A percentile compares a stretch with the other conserved stretches of the same genome.
These are phyloP conservation scores for Vachellia pachyceras DNA, from an alignment of 306 rosid genomes.

Conservation along the genomic window DNA sequence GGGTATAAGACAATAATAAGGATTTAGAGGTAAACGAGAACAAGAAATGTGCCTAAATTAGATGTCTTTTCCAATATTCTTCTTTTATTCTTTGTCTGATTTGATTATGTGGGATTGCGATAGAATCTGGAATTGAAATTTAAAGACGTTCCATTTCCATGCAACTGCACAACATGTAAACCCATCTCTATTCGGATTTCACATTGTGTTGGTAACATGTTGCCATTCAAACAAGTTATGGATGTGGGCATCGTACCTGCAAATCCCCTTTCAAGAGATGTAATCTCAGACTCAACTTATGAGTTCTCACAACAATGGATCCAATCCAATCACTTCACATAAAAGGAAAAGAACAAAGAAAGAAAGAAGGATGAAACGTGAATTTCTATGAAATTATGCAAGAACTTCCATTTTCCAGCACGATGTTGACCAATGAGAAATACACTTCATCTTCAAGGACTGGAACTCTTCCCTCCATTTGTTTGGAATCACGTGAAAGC, in stretches of 20 bases:
- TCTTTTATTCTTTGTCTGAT: not conserved
- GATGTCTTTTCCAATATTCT: not conserved
- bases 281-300: not conserved
- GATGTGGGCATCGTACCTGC: not conserved
- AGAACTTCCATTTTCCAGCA: not conserved
- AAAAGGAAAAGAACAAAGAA: not conserved
- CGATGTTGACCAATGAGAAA: not conserved
- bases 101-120: not conserved
- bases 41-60: not conserved
- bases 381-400: not conserved
- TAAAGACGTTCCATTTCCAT: slow-evolving; percentile 29
- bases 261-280: not conserved
- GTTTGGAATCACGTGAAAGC: not conserved
- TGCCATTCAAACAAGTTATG: not conserved
- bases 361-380: not conserved
- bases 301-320: not conserved
- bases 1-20: not conserved
- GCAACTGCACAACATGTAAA: not conserved
- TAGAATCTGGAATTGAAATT: slow-evolving; percentile 39
- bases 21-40: not conserved
- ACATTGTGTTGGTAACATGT: not conserved
- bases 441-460: not conserved
- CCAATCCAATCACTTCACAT: slow-evolving; percentile 21
- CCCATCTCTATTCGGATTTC: not conserved
- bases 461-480: slow-evolving; percentile 9